Percentiles rank a stretch among this genome's conserved stretches.
Conservation (phyloP, 2,329 filamentous ascomycete genomes). For the Nothopassalora personata region DNA sequence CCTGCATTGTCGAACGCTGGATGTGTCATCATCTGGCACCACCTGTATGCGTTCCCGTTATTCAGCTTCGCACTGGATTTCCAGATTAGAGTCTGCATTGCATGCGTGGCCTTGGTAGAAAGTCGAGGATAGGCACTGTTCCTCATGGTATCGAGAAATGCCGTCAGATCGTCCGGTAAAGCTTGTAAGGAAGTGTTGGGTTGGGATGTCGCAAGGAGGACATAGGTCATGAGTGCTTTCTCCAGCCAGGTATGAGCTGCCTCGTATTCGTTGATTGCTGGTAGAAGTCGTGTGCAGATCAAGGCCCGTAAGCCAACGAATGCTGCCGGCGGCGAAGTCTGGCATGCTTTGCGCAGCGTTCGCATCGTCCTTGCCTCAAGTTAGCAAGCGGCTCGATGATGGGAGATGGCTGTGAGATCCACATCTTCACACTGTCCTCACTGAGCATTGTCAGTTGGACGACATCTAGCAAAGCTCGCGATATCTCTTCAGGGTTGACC, state of each 20-base stretch:
- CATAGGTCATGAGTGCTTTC: slow-evolving; percentile 60
- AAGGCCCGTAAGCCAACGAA: slow-evolving; percentile 56
- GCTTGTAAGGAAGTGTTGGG: neutral
- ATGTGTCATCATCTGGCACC: slow-evolving; percentile 68
- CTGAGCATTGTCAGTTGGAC: slow-evolving; percentile 56
- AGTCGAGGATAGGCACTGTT: slow-evolving; percentile 34
- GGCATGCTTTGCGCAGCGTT: slow-evolving; percentile 61
- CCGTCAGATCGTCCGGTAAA: neutral
- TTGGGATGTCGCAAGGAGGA: slow-evolving; percentile 59
- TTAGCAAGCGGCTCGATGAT: neutral
- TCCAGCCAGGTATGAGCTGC: slow-evolving; percentile 58
- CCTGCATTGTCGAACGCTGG: slow-evolving; percentile 61
- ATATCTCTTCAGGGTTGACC: slow-evolving; percentile 38
- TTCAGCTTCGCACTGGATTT: slow-evolving; percentile 43
- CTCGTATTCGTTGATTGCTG: slow-evolving; percentile 21
- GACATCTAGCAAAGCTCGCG: slow-evolving; percentile 55
- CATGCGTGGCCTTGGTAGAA: slow-evolving; percentile 57
- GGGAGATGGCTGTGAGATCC: slow-evolving; percentile 16
- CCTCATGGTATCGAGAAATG: slow-evolving; percentile 14
- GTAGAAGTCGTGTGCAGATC: slow-evolving; percentile 52
- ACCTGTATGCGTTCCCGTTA: slow-evolving; percentile 35
- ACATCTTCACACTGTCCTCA: slow-evolving; percentile 58
- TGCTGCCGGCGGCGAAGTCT: slow-evolving; percentile 10
- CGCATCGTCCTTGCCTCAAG: slow-evolving; percentile 50
- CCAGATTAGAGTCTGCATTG: slow-evolving; percentile 72